Conservation (phyloP, 495 filamentous ascomycete species). For the Symbiotaphrina buchneri region DNA sequence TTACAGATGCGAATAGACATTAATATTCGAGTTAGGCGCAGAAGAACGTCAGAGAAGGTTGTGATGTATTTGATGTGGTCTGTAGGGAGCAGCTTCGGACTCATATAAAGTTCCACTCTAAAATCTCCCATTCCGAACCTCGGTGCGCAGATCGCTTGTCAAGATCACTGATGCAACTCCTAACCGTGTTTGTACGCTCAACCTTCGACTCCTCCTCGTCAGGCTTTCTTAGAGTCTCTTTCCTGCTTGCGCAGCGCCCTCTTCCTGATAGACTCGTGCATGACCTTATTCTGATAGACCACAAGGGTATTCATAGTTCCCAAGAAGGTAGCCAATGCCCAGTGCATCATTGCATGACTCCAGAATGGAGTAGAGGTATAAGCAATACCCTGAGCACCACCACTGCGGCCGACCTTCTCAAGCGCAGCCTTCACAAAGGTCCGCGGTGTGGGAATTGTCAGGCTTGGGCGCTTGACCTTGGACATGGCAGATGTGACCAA, state of each 20-base stretch:
- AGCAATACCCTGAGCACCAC: slow-evolving; percentile 48
- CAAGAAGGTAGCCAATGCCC: slow-evolving; percentile 47
- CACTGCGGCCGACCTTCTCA: slow-evolving; percentile 56
- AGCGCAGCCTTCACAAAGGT: slow-evolving; percentile 61
- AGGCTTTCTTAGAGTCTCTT: slow-evolving; percentile 61
- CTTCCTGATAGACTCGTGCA: slow-evolving; percentile 74
- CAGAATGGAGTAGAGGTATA: slow-evolving; percentile 82
- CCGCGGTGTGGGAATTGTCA: slow-evolving; percentile 59
- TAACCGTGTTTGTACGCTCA: too few relatives aligned
- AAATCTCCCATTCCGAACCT: too few relatives aligned
- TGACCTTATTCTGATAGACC: slow-evolving; percentile 42
- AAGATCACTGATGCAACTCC: too few relatives aligned
- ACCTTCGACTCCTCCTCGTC: too few relatives aligned
- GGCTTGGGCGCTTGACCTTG: slow-evolving; percentile 62
- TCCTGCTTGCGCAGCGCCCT: slow-evolving; percentile 77
- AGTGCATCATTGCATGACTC: slow-evolving; percentile 78
- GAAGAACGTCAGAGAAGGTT: too few relatives aligned
- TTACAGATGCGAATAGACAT: too few relatives aligned
- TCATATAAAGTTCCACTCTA: too few relatives aligned
- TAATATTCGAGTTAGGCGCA: too few relatives aligned
- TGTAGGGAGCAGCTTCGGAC: too few relatives aligned
- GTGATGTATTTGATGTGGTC: too few relatives aligned
- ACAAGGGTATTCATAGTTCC: slow-evolving; percentile 40
- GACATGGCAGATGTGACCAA: slow-evolving; percentile 90
- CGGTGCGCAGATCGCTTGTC: too few relatives aligned